Evolutionary conservation across 2,329 filamentous ascomycete species (phyloP), one percentile per base, ranked within the genome.

Genomic region (Canariomyces notabilis): DNA sequence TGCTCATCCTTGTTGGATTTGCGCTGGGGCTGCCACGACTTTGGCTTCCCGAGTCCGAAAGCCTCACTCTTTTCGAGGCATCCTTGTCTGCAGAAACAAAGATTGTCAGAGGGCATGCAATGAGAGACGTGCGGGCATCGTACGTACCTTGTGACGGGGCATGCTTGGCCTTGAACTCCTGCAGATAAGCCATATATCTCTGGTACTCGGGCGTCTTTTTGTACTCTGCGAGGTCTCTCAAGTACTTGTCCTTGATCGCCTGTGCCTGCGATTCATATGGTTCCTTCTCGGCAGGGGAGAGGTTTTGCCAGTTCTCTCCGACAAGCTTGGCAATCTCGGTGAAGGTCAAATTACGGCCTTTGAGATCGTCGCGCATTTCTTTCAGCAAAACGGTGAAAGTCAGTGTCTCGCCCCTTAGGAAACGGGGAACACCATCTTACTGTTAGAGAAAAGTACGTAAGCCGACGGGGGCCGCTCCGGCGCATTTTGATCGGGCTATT

Each of bases 361-460:
- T 89, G 19, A 91, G 67, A 18, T 86, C 80, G 57, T 91, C 87
- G 57, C 87, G 79, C 66, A 89, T 85, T 65, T 85, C 83, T 87
- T 40, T 11, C 32, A n/a, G n/a, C 14, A 26, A 29, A 35, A 2
- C 14, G 18, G 26, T 6, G 2, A 15, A 7, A 5, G 42, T 59
- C 36, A 57, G 52, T 26, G 18, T 15, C 15, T 23, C 6, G 6
- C 5, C n/a, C n/a, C 2, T 26, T 6, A 12, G 12, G 18, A 15
- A n/a, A 23, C 5, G 18, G 16, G 14, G n/a, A 6, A 23, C 16
- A 18, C n/a, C 4, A 29, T 2, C 83, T 70, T 65, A 87, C 84
- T 87, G 58, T 91, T 91, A 1, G 87, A 90, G 60, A 93, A 93
- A 14, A 91, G 77, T 11, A 91, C 87, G 66, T 91, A 91, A 40